Percentiles rank a stretch among this genome's conserved stretches.
Conservation (phyloP, 371 early-diverging fungal genomes). For the Zychaea mexicana region DNA sequence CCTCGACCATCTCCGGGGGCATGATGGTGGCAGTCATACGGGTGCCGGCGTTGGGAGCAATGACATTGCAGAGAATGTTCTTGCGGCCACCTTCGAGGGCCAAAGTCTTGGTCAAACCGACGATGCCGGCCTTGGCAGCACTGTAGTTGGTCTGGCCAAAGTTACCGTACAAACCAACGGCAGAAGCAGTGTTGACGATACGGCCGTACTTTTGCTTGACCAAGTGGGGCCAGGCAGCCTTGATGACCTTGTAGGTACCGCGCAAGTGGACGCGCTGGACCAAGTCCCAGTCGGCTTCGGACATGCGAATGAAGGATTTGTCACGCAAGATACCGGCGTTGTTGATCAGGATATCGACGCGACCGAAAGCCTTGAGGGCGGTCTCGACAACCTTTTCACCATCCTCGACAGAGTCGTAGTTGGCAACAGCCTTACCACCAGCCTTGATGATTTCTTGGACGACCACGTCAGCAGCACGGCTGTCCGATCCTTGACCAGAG, state of each 20-base stretch:
- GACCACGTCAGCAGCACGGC: slow-evolving; percentile 92
- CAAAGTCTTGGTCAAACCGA: slow-evolving; percentile 89
- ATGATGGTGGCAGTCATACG: slow-evolving; percentile 97
- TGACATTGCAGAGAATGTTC: slow-evolving; percentile 90
- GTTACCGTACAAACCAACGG: slow-evolving; percentile 98
- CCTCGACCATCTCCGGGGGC: slow-evolving; percentile 94
- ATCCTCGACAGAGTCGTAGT: slow-evolving; percentile 97
- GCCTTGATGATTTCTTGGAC: slow-evolving; percentile 91
- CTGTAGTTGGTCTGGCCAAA: slow-evolving; percentile 98
- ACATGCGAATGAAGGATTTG: slow-evolving; percentile 93
- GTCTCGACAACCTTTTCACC: slow-evolving; percentile 97
- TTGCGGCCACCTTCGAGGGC: slow-evolving; percentile 94
- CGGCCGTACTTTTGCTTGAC: slow-evolving; percentile 94
- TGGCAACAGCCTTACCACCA: slow-evolving; percentile 97
- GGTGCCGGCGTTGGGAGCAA: slow-evolving; percentile 98
- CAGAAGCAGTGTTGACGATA: slow-evolving; percentile 87
- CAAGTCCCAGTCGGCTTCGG: slow-evolving; percentile 95
- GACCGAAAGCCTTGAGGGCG: slow-evolving; percentile 93
- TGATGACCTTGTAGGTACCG: slow-evolving; percentile 93
- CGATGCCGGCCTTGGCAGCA: slow-evolving; percentile 92
- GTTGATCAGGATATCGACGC: slow-evolving; percentile 94
- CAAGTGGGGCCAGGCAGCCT: slow-evolving; percentile 97
- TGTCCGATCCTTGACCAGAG: slow-evolving; percentile 62
- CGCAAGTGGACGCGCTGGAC: slow-evolving; percentile 92
- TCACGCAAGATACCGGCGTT: slow-evolving; percentile 98